These are phyloP conservation scores for Simplicillium aogashimaense DNA, from an alignment of 2,329 filamentous ascomycete species.

Conservation along the genomic window DNA sequence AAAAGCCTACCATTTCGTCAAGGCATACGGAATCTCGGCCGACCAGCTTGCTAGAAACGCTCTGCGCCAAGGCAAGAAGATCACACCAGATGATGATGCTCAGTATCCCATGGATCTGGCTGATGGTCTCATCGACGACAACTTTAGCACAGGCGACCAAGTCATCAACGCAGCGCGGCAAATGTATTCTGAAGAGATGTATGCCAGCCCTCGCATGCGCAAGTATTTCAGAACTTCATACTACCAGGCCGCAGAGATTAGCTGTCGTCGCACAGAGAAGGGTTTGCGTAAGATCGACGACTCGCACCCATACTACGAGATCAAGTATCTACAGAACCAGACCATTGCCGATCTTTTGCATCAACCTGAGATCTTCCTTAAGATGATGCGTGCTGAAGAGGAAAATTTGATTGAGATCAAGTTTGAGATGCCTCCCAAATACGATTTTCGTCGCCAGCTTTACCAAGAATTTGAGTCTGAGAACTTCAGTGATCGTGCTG, in stretches of 20 bases:
- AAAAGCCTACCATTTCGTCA: slow-evolving; percentile 72
- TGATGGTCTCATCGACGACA: slow-evolving; percentile 62
- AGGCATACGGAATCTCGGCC: slow-evolving; percentile 81
- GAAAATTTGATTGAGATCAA: slow-evolving; percentile 85
- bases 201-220: slow-evolving; percentile 78
- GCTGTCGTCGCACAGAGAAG: slow-evolving; percentile 87
- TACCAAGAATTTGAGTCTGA: slow-evolving; percentile 84
- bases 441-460: slow-evolving; percentile 66
- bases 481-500: slow-evolving; percentile 88
- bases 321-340: slow-evolving; percentile 92
- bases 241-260: slow-evolving; percentile 75
- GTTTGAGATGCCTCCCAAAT: slow-evolving; percentile 65
- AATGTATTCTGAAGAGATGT: slow-evolving; percentile 87
- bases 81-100: slow-evolving; percentile 75
- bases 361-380: slow-evolving; percentile 81
- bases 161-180: slow-evolving; percentile 72
- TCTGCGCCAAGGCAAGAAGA: slow-evolving; percentile 65
- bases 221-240: slow-evolving; percentile 76
- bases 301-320: slow-evolving; percentile 91
- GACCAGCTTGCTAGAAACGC: slow-evolving; percentile 85
- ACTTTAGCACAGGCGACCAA: slow-evolving; percentile 65
- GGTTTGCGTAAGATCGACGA: slow-evolving; percentile 90
- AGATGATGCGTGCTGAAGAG: slow-evolving; percentile 95
- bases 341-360: slow-evolving; percentile 71
- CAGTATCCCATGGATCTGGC: slow-evolving; percentile 79